Percentiles rank a stretch among this genome's conserved stretches.
Conservation (phyloP, 768 basidiomycete species). For the Trametes cubensis region DNA sequence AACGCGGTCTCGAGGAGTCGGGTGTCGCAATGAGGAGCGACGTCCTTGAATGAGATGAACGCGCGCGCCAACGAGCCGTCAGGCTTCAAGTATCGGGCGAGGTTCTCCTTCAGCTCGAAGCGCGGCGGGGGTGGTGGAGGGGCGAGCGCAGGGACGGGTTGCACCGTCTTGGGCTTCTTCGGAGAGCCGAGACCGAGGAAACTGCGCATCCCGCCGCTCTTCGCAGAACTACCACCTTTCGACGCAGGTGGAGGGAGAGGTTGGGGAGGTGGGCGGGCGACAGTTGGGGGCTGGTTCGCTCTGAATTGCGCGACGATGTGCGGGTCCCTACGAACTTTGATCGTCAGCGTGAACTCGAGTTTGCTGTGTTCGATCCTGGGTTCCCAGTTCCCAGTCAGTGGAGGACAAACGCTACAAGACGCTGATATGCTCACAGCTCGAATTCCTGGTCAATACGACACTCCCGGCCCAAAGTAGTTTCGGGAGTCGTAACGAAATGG, state of each 20-base stretch:
- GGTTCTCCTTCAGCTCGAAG: constrained; percentile 65
- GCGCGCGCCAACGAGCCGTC: constrained; percentile 89
- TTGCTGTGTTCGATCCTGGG: constrained; percentile 89
- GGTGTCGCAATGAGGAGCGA: constrained; percentile 81
- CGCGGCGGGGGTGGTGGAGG: constrained; percentile 42
- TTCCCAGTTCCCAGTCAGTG: neutral
- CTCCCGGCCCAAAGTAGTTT: constrained; percentile 59
- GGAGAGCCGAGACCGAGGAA: constrained; percentile 70
- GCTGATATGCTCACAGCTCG: constrained; percentile 65
- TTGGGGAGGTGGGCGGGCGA: constrained; percentile 38
- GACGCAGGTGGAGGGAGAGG: constrained; percentile 52
- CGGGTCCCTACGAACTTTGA: constrained; percentile 85
- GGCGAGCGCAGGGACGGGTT: constrained; percentile 34
- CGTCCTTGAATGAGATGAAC: constrained; percentile 87
- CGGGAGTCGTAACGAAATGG: constrained; percentile 91
- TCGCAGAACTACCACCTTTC: constrained; percentile 37
- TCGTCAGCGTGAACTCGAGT: constrained; percentile 88
- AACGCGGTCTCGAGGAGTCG: constrained; percentile 81
- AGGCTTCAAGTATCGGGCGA: constrained; percentile 80
- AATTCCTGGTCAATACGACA: constrained; percentile 85
- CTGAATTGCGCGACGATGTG: constrained; percentile 83
- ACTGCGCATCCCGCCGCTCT: constrained; percentile 66
- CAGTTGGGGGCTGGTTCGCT: constrained; percentile 52
- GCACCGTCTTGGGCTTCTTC: constrained; percentile 54
- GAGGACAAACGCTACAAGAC: neutral